Evolutionary conservation across 2,329 filamentous ascomycete species (phyloP).

Genomic region (Dactylellina leptospora): DNA sequence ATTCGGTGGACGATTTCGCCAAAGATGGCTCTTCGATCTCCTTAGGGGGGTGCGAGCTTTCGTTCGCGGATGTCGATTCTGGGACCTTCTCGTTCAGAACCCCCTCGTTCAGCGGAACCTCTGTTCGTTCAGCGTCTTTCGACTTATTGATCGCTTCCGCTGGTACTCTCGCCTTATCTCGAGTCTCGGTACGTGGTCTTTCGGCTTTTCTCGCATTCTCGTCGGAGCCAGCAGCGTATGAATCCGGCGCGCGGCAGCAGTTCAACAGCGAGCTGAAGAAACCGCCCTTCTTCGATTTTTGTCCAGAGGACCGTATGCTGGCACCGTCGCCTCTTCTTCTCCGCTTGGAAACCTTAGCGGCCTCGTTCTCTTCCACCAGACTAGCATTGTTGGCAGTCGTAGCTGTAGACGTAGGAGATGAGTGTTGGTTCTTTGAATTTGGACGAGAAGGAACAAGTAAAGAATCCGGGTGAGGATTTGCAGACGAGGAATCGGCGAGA

Average conservation of each 20-base stretch:
- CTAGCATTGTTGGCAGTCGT: conserved; percentile 56
- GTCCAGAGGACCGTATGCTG: conserved; percentile 53
- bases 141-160: conserved; percentile 29
- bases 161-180: conserved; percentile 40
- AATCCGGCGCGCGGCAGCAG: conserved; percentile 55
- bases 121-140: conserved; percentile 28
- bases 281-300: conserved; percentile 50
- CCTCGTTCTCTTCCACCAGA: conserved; percentile 55
- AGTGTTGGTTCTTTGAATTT: conserved; percentile 54
- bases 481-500: conserved; percentile 53
- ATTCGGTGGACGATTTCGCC: conserved; percentile 48
- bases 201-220: conserved; percentile 50
- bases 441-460: conserved; percentile 53
- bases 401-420: conserved; percentile 56
- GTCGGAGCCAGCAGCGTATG: conserved; percentile 33
- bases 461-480: conserved; percentile 51
- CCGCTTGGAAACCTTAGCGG: conserved; percentile 55
- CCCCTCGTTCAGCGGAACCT: conserved; percentile 23
- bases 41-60: conserved; percentile 22
- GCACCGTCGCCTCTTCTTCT: conserved; percentile 55
- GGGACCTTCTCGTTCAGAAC: conserved; percentile 45
- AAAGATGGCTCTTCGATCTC: conserved; percentile 39
- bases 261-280: conserved; percentile 57
- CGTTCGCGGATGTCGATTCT: conserved; percentile 21
- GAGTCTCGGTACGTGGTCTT: conserved; percentile 26